phyloP scores from a whole-genome alignment of 2,329 filamentous ascomycete genomes.

The Diplodia intermedia region DNA sequence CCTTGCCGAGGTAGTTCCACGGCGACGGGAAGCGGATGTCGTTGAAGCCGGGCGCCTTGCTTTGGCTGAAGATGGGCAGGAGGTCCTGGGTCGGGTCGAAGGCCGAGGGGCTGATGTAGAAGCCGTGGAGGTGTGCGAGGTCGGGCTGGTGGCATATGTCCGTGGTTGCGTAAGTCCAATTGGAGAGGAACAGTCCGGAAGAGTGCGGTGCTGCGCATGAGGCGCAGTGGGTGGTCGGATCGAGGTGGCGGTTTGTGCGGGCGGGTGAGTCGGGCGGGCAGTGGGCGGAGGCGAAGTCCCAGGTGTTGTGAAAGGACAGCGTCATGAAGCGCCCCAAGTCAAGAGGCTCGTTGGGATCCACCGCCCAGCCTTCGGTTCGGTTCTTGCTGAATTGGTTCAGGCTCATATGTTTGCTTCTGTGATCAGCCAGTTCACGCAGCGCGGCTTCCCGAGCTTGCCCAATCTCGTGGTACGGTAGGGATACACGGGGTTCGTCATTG shows the following conservation, averaged over 20 bases:
- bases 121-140: constrained; percentile 73
- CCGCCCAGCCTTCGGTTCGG: constrained; percentile 7
- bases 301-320: constrained; percentile 48
- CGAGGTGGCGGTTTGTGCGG: constrained; percentile 54
- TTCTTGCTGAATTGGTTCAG: constrained; percentile 39
- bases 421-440: too few species aligned
- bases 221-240: constrained; percentile 68
- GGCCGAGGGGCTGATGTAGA: constrained; percentile 70
- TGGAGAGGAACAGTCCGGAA: constrained; percentile 67
- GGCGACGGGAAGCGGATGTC: constrained; percentile 77
- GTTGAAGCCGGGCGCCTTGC: constrained; percentile 73
- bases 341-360: constrained; percentile 38
- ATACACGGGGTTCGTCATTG: constrained; percentile 66
- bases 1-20: constrained; percentile 68
- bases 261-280: constrained; percentile 54
- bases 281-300: constrained; percentile 55
- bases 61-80: constrained; percentile 77
- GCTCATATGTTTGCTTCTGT: background rate
- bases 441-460: too few species aligned
- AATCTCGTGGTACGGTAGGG: constrained; percentile 54
- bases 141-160: constrained; percentile 81
- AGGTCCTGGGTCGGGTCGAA: constrained; percentile 69
- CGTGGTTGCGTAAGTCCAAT: constrained; percentile 67
- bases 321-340: constrained; percentile 42
- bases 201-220: constrained; percentile 70